Percentiles rank a stretch among this genome's conserved stretches.
phyloP scores from a whole-genome alignment of 345 rosid genomes.

The Sapria himalayana region DNA sequence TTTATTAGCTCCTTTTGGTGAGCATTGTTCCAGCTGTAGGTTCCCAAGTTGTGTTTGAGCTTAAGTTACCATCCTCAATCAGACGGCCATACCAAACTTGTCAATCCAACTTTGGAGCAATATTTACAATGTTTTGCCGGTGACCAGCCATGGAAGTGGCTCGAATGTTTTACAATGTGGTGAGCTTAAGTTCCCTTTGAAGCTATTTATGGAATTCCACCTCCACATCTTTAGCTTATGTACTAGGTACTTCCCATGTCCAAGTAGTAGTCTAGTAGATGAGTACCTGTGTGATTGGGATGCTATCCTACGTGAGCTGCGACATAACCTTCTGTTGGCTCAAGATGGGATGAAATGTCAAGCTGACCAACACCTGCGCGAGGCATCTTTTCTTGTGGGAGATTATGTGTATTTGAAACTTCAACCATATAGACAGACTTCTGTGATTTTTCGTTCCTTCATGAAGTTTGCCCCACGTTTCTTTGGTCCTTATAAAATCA shows the following conservation, averaged over 20 bases:
- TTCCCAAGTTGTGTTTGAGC: too few species aligned
- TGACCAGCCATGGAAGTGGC: background rate
- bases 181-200: background rate
- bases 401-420: background rate
- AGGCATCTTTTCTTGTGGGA: background rate
- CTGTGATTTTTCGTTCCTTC: background rate
- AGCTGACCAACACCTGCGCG: background rate
- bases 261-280: background rate
- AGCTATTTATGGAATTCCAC: background rate
- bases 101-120: too few species aligned
- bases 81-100: background rate
- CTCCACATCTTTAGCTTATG: background rate
- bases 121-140: too few species aligned
- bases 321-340: background rate
- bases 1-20: conserved; percentile 1
- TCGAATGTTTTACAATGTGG: background rate
- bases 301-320: background rate
- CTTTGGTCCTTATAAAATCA: conserved; percentile 2
- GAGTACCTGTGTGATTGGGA: background rate
- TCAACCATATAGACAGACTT: background rate
- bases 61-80: background rate
- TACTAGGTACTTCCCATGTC: background rate
- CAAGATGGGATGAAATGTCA: background rate
- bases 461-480: background rate
- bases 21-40: background rate